Evolutionary conservation across 176 grass and related monocot genomes (phyloP).

Genomic region (Calamus simplicifolius): DNA sequence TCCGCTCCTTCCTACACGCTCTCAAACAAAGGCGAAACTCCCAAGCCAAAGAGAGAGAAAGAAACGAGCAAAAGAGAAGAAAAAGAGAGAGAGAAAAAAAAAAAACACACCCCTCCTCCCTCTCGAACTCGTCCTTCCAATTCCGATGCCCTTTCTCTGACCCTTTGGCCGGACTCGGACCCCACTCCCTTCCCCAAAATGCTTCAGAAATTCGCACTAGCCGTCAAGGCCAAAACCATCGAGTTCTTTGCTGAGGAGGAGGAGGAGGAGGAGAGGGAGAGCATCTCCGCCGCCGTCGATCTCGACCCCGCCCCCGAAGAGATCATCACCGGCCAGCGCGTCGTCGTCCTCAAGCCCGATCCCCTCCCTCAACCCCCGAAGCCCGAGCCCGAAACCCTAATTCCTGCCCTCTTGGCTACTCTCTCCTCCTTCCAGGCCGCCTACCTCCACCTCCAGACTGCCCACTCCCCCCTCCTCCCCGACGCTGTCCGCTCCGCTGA

Average conservation of each 20-base stretch:
- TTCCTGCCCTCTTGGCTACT: slow-evolving; percentile 51
- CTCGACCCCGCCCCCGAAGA: slow-evolving; percentile 23
- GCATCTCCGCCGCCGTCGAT: slow-evolving; percentile 14
- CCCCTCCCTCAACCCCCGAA: slow-evolving; percentile 1
- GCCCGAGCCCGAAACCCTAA: slow-evolving; percentile 31
- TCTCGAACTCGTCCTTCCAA: no score
- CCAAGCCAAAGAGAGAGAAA: no score
- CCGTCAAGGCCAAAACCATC: slow-evolving; percentile 98
- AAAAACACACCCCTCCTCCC: no score
- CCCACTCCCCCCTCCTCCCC: slow-evolving; percentile 61
- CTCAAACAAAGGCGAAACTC: no score
- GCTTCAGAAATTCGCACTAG: slow-evolving; percentile 93
- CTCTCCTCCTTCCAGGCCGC: slow-evolving; percentile 79
- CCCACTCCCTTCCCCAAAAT: slow-evolving; percentile 15
- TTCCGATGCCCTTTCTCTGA: no score
- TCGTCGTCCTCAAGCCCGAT: slow-evolving; percentile 89
- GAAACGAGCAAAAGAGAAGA: no score
- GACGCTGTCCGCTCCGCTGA: slow-evolving; percentile 58
- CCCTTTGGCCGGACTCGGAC: no score
- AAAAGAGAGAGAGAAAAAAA: no score
- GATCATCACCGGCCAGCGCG: slow-evolving; percentile 70
- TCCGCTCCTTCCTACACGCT: no score
- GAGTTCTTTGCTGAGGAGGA: slow-evolving; percentile 99
- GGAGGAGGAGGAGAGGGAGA: slow-evolving; percentile 38
- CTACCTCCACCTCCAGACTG: slow-evolving; percentile 85